Conservation (phyloP, 1,284 basidiomycete species). For the Ustilago vetiveriae region DNA sequence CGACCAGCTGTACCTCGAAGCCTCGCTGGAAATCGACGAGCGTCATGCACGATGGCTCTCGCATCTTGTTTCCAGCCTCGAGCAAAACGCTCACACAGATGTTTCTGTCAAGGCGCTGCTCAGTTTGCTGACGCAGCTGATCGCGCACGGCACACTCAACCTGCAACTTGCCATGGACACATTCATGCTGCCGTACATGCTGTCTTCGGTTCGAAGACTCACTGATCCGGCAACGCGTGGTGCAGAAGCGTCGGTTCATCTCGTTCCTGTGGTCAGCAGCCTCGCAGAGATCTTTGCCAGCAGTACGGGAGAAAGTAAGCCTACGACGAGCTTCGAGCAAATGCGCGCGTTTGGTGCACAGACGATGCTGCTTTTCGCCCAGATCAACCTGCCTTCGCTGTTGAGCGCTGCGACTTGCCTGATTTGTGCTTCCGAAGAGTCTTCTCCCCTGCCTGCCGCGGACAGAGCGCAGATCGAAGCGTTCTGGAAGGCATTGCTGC, state of each 20-base stretch:
- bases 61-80: conserved; percentile 25
- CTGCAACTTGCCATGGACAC: conserved; percentile 34
- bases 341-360: conserved; percentile 34
- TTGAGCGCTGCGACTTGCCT: conserved; percentile 17
- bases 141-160: conserved; percentile 44
- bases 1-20: conserved; percentile 48
- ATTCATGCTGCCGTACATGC: conserved; percentile 30
- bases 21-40: conserved; percentile 48
- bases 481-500: conserved; percentile 30
- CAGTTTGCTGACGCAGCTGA: conserved; percentile 15
- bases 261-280: conserved; percentile 9
- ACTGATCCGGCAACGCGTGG: conserved; percentile 37
- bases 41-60: conserved; percentile 42
- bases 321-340: conserved; percentile 14
- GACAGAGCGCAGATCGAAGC: conserved; percentile 21
- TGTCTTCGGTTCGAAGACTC: conserved; percentile 15
- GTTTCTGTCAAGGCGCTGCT: conserved; percentile 15
- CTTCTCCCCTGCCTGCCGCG: conserved; percentile 5
- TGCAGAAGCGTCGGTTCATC: conserved; percentile 10
- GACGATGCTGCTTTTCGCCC: conserved; percentile 31
- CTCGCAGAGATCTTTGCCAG: conserved; percentile 29
- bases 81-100: conserved; percentile 9
- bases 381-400: conserved; percentile 21
- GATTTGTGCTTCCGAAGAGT: conserved; percentile 26
- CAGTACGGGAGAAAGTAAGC: conserved; percentile 9